Evolutionary conservation across 1,284 basidiomycete genomes (phyloP), one percentile per base, ranked within the genome.

Genomic region (Moesziomyces globuligerus): DNA sequence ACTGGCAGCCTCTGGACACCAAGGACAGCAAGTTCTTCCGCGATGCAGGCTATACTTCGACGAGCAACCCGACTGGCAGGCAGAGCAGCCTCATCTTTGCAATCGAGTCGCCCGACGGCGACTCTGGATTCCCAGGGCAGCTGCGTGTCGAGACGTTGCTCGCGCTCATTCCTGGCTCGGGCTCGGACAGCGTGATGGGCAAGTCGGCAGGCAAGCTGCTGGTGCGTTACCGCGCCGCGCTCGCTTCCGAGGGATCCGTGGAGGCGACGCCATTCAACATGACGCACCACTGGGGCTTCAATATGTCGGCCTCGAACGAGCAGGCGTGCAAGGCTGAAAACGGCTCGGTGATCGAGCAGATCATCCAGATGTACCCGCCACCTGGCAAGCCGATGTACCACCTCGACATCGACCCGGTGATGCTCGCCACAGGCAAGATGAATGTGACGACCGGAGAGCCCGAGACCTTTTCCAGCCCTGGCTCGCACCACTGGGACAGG

Each of bases 281-380:
- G 28, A 77, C 78, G n/a, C 79, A 81, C 34, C 79, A 81, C 56
- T 81, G 79, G 79, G 76, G 75, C 41, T 81, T 81, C 65, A 74
- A 80, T 45, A 51, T 81, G 13, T 55, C 52, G 8, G 59, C 75
- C 0, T 72, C 72, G 4, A 47, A 50, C 49, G 51, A 58, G 21
- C 24, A 48, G n/a, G 55, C 46, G 24, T 39, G 44, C 18, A 57
- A 41, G 15, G 57, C 72, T 2, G 76, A 75, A 15, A 58, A 60
- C 24, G 67, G 67, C n/a, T 52, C 54, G 4, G 67, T 70, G 2
- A 48, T 20, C 24, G 56, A 70, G 2, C 79, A 79, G 47, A 34
- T 56, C n/a, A 48, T 81, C 15, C 51, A 64, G 32, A 48, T 81
- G n/a, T 48, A 69, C 40, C 41, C 61, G 7, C 47, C 52, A 4